phyloP scores from a whole-genome alignment of 352 stramenopile genomes.

The Phytopythium oedochilum region DNA sequence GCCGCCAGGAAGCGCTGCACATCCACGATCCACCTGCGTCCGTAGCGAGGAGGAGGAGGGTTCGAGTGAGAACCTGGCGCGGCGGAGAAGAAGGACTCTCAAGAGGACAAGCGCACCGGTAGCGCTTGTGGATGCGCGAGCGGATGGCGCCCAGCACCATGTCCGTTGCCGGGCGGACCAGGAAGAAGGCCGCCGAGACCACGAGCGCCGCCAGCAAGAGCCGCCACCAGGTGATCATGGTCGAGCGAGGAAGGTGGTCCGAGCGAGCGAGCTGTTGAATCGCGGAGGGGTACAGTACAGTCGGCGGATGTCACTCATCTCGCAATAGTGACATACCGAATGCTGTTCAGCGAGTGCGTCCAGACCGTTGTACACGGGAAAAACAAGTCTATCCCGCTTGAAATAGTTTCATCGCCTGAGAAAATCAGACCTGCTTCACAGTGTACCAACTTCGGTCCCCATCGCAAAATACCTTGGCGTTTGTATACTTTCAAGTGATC shows the following conservation, averaged over 20 bases:
- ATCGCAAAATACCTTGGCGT: too few species aligned
- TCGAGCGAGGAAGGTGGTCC: not conserved
- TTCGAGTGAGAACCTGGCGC: not conserved
- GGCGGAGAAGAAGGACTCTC: not conserved
- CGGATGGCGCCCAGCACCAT: conserved; percentile 44
- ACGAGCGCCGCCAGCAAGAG: conserved; percentile 40
- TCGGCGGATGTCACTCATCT: not conserved
- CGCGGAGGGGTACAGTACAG: too few species aligned
- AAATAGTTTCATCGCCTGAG: too few species aligned
- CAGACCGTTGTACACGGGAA: too few species aligned
- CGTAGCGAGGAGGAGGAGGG: not conserved
- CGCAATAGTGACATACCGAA: not conserved
- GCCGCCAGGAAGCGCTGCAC: conserved; percentile 74
- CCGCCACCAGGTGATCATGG: conserved; percentile 49
- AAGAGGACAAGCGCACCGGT: conserved; percentile 21
- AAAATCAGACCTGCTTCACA: too few species aligned
- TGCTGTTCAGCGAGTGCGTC: too few species aligned
- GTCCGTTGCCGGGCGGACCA: conserved; percentile 46
- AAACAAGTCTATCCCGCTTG: too few species aligned
- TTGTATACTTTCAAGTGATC: too few species aligned
- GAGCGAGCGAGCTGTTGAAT: too few species aligned
- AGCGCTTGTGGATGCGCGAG: conserved; percentile 54
- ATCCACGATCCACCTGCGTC: conserved; percentile 64
- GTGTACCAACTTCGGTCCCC: too few species aligned
- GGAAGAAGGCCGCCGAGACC: conserved; percentile 41